A percentile compares a stretch with the other conserved stretches of the same genome.
Evolutionary conservation across 2,329 filamentous ascomycete species (phyloP).

Genomic region (Colletotrichum sp.): DNA sequence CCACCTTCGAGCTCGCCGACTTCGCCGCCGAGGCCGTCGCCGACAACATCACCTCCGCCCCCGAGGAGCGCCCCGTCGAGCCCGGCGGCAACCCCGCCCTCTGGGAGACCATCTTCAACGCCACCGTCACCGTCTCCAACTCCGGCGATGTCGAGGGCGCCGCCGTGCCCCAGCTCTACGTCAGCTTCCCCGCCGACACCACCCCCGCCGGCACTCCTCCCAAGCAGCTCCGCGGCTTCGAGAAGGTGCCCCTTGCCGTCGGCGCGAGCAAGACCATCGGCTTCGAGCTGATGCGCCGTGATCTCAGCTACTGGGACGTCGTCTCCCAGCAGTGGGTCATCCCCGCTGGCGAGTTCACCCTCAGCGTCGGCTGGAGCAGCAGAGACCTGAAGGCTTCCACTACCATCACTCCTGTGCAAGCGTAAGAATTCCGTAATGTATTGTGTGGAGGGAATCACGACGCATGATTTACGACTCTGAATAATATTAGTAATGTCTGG

Average conservation of each 20-base stretch:
- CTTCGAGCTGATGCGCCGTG: slow-evolving; percentile 52
- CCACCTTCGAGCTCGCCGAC: slow-evolving; percentile 59
- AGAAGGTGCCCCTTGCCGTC: slow-evolving; percentile 48
- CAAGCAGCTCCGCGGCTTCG: slow-evolving; percentile 55
- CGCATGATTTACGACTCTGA: slow-evolving; percentile 6
- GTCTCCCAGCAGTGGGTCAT: slow-evolving; percentile 46
- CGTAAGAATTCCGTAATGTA: not conserved
- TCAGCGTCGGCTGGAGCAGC: slow-evolving; percentile 36
- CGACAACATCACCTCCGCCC: slow-evolving; percentile 29
- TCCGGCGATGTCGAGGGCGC: slow-evolving; percentile 53
- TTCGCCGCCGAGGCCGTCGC: slow-evolving; percentile 24
- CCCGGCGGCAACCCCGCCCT: slow-evolving; percentile 64
- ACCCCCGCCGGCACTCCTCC: slow-evolving; percentile 50
- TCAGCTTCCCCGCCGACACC: slow-evolving; percentile 42
- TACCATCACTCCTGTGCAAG: slow-evolving; percentile 13
- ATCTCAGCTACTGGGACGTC: slow-evolving; percentile 55
- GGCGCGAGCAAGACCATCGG: slow-evolving; percentile 43
- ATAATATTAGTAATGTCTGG: slow-evolving; percentile 18
- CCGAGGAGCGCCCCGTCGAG: slow-evolving; percentile 31
- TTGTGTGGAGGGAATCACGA: not conserved
- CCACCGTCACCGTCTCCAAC: slow-evolving; percentile 54
- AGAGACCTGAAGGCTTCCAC: slow-evolving; percentile 17
- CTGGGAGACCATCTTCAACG: slow-evolving; percentile 54
- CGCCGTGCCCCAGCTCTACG: slow-evolving; percentile 61
- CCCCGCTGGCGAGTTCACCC: slow-evolving; percentile 32